Conservation (phyloP, 2,329 filamentous ascomycete species). For the Venturia nashicola region DNA sequence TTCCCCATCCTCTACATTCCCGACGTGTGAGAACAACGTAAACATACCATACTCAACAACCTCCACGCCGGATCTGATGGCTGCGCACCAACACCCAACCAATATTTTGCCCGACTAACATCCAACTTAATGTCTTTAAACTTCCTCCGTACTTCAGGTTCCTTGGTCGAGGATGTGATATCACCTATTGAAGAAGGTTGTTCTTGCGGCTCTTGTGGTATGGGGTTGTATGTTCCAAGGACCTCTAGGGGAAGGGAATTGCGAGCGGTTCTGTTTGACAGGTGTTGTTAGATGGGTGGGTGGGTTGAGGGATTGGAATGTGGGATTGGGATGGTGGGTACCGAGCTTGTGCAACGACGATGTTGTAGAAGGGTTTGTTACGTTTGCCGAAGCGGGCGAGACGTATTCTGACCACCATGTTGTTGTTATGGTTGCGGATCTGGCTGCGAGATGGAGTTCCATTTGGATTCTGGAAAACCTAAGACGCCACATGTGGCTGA, state of each 20-base stretch:
- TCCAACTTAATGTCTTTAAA: conserved; percentile 93
- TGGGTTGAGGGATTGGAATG: not conserved
- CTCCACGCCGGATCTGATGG: conserved; percentile 59
- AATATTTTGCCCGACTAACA: conserved; percentile 71
- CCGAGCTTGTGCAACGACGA: conserved; percentile 88
- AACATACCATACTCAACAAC: conserved; percentile 12
- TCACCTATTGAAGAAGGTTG: not conserved
- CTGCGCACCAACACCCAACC: conserved; percentile 93
- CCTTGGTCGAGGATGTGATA: not conserved
- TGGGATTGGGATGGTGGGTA: conserved; percentile 29
- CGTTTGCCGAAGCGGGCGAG: conserved; percentile 85
- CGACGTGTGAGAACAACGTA: not conserved
- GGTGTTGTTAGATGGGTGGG: not conserved
- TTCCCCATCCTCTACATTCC: not conserved
- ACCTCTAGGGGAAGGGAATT: conserved; percentile 89
- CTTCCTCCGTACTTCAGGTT: conserved; percentile 43
- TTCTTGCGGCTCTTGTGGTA: conserved; percentile 32
- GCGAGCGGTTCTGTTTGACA: conserved; percentile 56
- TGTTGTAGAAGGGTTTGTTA: conserved; percentile 92
- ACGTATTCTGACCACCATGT: conserved; percentile 88
- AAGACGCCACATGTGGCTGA: too few relatives aligned
- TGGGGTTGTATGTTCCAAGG: conserved; percentile 54
- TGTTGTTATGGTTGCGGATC: conserved; percentile 15
- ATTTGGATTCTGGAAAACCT: not conserved
- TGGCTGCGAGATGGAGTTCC: not conserved